Base-by-base conservation (phyloP, 352 stramenopile genomes). In the Phytopythium oedochilum region DNA sequence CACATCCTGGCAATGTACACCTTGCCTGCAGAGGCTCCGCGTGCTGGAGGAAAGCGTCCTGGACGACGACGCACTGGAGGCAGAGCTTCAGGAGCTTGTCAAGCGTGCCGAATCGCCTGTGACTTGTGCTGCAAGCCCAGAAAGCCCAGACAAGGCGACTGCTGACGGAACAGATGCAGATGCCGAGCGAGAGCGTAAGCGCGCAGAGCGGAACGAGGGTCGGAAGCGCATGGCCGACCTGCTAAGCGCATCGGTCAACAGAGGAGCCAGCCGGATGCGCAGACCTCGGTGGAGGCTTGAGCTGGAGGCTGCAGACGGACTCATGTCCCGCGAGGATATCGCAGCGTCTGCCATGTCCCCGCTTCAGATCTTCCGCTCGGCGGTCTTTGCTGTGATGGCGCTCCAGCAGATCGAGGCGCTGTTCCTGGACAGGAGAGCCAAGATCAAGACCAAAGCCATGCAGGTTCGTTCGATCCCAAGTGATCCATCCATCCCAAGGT, bases 251-350 rank as follows among this genome's bases (percentile, higher is more conserved):
- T 78, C 70, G 11, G 43, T 64, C 11, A 70, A 60, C 52, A 72
- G 50, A 26, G 34, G 20, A 31, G 44, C 44, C 7, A 53, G 55
- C 0, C 40, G 42, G 1, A 59, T 83, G 22, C 61, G 63, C 42
- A 75, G 67, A 28, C 77, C 78, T 10, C 73, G 73, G 3, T 88
- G 78, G 78, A 61, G 78, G 17, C 66, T 88, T 18, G 55, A 75
- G 20, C 48, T 57, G 31, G 75, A 86, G 22, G 53, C 44, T 39
- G 63, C 59, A 31, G 69, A 59, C 20, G 63, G 71, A 10, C 44
- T n/a, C n/a, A 62, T 17, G 43, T 84, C 1, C 55, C 61, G 11
- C 47, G 51, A 57, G 2, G 45, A 68, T 20, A 60, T 71, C 29
- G 38, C 25, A 5, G 63, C 63, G 23, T 25, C 31, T 10, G 77